A percentile compares a stretch with the other conserved stretches of the same genome.
Evolutionary conservation across 75 land plant species (phyloP).

Genomic region (Ceratopteris richardii): DNA sequence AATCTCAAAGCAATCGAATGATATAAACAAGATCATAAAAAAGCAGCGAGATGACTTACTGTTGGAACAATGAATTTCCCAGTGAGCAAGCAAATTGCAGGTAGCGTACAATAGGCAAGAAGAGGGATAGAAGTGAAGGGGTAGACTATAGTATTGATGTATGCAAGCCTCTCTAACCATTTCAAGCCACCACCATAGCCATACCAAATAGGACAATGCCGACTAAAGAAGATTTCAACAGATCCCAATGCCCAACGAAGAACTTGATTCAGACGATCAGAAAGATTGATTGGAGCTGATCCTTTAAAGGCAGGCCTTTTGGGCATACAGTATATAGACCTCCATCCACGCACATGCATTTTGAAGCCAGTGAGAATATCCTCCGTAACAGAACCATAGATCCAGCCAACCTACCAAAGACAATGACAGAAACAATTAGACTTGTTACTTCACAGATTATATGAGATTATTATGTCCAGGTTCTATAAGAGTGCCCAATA

Average conservation of each 20-base stretch:
- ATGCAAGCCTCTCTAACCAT: conserved; percentile 50
- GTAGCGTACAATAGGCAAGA: conserved; percentile 55
- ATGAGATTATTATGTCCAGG: too few species aligned
- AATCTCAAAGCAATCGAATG: background rate
- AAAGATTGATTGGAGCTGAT: conserved; percentile 62
- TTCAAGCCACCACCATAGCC: conserved; percentile 59
- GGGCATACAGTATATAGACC: conserved; percentile 71
- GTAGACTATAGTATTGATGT: conserved; percentile 58
- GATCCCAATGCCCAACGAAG: conserved; percentile 75
- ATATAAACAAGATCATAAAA: too few species aligned
- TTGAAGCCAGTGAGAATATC: conserved; percentile 69
- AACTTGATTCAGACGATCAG: conserved; percentile 65
- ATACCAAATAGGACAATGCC: conserved; percentile 79
- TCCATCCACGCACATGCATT: conserved; percentile 72
- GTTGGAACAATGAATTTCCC: conserved; percentile 58
- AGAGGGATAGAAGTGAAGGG: conserved; percentile 62
- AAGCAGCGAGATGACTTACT: conserved; percentile 17
- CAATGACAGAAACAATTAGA: background rate
- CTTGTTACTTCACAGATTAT: too few species aligned
- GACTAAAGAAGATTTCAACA: conserved; percentile 63
- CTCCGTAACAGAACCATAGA: conserved; percentile 69
- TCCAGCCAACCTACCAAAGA: conserved; percentile 61
- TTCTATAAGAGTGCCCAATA: too few species aligned
- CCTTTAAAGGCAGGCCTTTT: conserved; percentile 63
- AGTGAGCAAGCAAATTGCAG: conserved; percentile 67